Evolutionary conservation across 306 rosid genomes (phyloP), one percentile per base, ranked within the genome.

Genomic region (Echinosophora koreensis): DNA sequence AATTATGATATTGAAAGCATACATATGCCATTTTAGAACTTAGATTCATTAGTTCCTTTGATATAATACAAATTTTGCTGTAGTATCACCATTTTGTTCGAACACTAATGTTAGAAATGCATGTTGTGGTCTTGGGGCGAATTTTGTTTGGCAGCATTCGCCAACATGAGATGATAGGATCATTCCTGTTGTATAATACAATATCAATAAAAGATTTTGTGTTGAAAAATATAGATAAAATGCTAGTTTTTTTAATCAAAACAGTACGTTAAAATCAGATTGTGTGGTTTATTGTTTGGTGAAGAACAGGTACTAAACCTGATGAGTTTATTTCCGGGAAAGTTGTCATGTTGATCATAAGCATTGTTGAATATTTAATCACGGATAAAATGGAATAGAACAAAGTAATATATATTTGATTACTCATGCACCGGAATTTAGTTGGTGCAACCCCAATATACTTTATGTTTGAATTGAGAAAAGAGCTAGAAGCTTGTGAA

Each of bases 1-100:
- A n/a, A n/a, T 41, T 73, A 8, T 61, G 67, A 77, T 77, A 32
- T 62, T 70, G 64, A 32, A n/a, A n/a, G 14, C 72, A 83, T 81
- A 85, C 49, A 69, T 82, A 64, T 78, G 71, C 46, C 28, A 22
- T 41, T 56, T 68, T 66, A 52, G 37, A 79, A 42, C 57, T 54
- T 61, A 73, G 78, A 77, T 35, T 77, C 71, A 18, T 49, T 42
- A 66, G 60, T 58, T 72, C 65, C 52, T 74, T 66, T 42, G 55
- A 57, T 46, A 55, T 69, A 57, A 57, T 56, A 55, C 42, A 58
- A n/a, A 1, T 81, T 75, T 63, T 73, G 55, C 12, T 0, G 34
- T 41, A 57, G 60, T 41, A 3, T 67, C 17, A 6, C 60, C 74
- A 32, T 66, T 73, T 42, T 42, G 39, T 77, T 30, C 11, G 27